Base-by-base conservation (phyloP, 176 grass and related monocot genomes). In the Ensete ventricosum region DNA sequence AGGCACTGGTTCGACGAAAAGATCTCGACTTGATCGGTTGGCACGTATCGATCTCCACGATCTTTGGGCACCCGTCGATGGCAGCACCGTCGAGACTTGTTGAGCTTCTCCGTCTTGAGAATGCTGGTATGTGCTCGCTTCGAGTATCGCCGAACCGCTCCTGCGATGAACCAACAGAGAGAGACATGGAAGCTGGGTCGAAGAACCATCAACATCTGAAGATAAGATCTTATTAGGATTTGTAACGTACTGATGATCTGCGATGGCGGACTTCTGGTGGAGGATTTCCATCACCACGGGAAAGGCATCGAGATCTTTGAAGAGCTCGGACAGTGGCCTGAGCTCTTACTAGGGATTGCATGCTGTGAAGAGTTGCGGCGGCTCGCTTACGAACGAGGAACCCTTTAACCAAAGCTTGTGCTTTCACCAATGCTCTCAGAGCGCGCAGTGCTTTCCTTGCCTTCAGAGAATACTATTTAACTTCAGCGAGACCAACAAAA, bases 391-490 rank as follows among this genome's bases (percentile, higher is more conserved):
- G 84, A 75, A 98, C 90, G 24, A 98, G 79, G 82, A 91, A 98
- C 19, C 94, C 94, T 10, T 90, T 85, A 53, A 93, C 88, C 1
- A 91, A 75, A 19, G 94, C 94, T 72, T 98, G 94, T 71, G 93
- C 51, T 82, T 98, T 98, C 65, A 98, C 90, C 57, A 98, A 72
- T 9, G 90, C 83, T 85, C 89, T 98, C 2, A 98, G 86, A 64
- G 94, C 94, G 3, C 94, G 84, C 1, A 91, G 75, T 1, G 94
- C 94, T 80, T 98, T 98, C 82, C 88, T 93, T 13, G 94, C 90
- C 94, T 98, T 43, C 20, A 1, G 34, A 43, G 34, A 43, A 43
- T 43, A 6, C 34, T 43, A 43, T 5, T 25, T 25, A 5, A 5
- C 34, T 43, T 43, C 34, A 43, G 34, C 34, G 34, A 43, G 5